Evolutionary conservation across 2,329 filamentous ascomycete genomes (phyloP).

Genomic region (Dichotomopilus funicola): DNA sequence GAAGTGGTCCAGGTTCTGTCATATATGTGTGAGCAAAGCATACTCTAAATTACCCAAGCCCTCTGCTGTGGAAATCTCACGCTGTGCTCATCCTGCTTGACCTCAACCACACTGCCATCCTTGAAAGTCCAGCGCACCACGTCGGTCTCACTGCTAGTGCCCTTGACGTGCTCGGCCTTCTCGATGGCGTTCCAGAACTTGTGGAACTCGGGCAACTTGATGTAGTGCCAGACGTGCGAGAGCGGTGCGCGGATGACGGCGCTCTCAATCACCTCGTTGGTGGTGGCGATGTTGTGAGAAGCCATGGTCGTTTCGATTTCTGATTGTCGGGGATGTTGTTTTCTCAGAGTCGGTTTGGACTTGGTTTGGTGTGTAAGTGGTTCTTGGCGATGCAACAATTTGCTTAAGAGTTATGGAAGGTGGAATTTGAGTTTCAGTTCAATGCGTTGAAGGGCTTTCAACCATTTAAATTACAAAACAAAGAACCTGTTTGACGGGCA

Average conservation of each 20-base stretch:
- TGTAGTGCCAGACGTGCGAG: slow-evolving; percentile 63
- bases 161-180: slow-evolving; percentile 58
- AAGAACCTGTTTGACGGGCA: too few relatives aligned
- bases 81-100: slow-evolving; percentile 72
- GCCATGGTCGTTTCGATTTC: slow-evolving; percentile 5
- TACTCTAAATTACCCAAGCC: neutral
- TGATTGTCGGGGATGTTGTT: neutral
- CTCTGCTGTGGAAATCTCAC: slow-evolving; percentile 33
- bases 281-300: slow-evolving; percentile 18
- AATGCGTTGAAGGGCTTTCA: too few relatives aligned
- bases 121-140: slow-evolving; percentile 65
- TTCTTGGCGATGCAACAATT: neutral
- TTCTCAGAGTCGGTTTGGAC: neutral
- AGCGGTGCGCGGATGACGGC: slow-evolving; percentile 60
- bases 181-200: slow-evolving; percentile 60
- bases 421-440: too few relatives aligned
- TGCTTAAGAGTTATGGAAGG: too few relatives aligned
- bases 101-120: slow-evolving; percentile 60
- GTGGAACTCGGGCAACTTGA: slow-evolving; percentile 65
- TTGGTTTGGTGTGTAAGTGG: neutral
- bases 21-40: neutral
- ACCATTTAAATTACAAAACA: too few relatives aligned
- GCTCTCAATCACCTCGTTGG: slow-evolving; percentile 26
- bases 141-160: slow-evolving; percentile 56
- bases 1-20: slow-evolving; percentile 62